These are phyloP conservation scores for Penicillium sp. DNA, from an alignment of 2,329 filamentous ascomycete species.

Conservation along the genomic window DNA sequence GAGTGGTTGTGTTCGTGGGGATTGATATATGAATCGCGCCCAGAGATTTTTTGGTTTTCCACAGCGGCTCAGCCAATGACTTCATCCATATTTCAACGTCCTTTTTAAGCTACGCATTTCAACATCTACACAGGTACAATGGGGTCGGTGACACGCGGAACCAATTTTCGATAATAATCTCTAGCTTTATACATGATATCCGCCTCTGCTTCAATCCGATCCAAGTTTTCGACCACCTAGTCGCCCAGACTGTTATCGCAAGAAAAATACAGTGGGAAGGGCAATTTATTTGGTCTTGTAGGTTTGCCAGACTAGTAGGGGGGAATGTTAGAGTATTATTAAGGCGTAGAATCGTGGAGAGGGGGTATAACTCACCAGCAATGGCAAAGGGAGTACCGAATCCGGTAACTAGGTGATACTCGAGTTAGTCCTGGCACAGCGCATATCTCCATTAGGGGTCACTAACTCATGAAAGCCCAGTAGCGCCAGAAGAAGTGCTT, in stretches of 20 bases:
- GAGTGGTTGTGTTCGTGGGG: conserved; percentile 15
- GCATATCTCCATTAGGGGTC: conserved; percentile 1
- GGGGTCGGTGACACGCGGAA: conserved; percentile 5
- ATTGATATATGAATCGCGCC: conserved; percentile 23
- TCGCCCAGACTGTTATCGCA: conserved; percentile 16
- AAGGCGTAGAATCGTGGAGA: not conserved
- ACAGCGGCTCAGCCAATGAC: conserved; percentile 35
- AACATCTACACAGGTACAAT: conserved; percentile 17
- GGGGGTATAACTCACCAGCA: conserved; percentile 47
- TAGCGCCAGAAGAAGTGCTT: conserved; percentile 75
- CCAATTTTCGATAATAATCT: conserved; percentile 26
- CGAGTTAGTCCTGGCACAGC: conserved; percentile 31
- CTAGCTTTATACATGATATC: conserved; percentile 37
- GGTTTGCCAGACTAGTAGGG: conserved; percentile 54
- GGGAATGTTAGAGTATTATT: conserved; percentile 19
- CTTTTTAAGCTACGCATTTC: conserved; percentile 12
- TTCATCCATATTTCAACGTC: conserved; percentile 35
- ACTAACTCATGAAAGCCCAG: conserved; percentile 68
- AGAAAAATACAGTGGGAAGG: conserved; percentile 11
- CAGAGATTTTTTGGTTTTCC: conserved; percentile 35
- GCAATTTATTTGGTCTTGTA: conserved; percentile 49
- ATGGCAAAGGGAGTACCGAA: conserved; percentile 55
- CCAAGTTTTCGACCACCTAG: conserved; percentile 18
- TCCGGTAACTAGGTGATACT: conserved; percentile 42
- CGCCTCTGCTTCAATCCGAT: conserved; percentile 20